Conservation (phyloP, 163 green algal species). For the Volvox carteri region DNA sequence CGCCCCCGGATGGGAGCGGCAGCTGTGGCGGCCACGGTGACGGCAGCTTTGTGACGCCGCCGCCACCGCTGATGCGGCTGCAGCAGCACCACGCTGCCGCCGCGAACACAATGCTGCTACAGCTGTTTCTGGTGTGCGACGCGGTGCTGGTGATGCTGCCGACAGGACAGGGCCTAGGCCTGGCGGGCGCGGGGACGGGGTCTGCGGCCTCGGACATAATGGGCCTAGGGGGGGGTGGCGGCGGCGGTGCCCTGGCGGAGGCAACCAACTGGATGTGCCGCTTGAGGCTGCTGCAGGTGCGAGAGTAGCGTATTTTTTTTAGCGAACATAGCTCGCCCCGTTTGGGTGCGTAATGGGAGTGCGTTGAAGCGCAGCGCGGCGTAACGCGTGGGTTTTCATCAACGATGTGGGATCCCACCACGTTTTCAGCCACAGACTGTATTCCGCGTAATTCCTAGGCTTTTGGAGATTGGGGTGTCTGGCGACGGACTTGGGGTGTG, state of each 20-base stretch:
- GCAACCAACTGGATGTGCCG: slow-evolving; percentile 3
- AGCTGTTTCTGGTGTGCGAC: slow-evolving; percentile 37
- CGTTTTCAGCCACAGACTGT: too few relatives aligned
- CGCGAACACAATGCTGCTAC: background rate
- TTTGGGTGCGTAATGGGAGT: too few relatives aligned
- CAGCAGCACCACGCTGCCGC: slow-evolving; percentile 7
- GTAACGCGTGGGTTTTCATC: too few relatives aligned
- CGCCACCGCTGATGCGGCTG: slow-evolving; percentile 16
- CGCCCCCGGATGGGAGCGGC: background rate
- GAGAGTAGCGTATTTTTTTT: background rate
- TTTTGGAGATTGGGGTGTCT: too few relatives aligned
- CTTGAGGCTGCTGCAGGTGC: slow-evolving; percentile 33
- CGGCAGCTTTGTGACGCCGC: background rate
- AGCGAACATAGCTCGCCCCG: too few relatives aligned
- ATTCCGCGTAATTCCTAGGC: too few relatives aligned
- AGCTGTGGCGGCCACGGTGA: background rate
- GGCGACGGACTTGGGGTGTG: too few relatives aligned
- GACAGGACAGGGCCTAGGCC: background rate
- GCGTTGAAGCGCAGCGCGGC: too few relatives aligned
- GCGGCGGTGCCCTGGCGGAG: background rate
- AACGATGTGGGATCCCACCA: too few relatives aligned
- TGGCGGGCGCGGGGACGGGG: background rate
- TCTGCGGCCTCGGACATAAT: too few relatives aligned
- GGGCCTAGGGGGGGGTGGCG: background rate
- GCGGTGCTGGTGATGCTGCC: slow-evolving; percentile 40